These are phyloP conservation scores for Acephala macrosclerotiorum DNA, from an alignment of 2,329 filamentous ascomycete genomes.

Conservation along the genomic window DNA sequence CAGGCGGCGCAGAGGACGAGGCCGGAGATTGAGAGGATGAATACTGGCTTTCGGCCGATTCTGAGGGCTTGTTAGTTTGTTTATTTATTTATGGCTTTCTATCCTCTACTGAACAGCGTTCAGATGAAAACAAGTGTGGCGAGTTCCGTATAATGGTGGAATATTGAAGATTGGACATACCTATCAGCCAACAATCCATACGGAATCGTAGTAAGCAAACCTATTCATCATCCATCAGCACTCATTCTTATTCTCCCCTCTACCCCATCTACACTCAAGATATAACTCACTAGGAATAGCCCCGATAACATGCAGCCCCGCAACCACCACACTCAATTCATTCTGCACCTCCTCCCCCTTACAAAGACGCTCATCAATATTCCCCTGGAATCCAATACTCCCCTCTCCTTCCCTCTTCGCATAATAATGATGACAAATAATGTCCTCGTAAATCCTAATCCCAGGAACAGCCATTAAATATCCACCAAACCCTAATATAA, in stretches of 20 bases:
- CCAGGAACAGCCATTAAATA: conserved; percentile 45
- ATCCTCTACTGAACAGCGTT: neutral
- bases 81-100: neutral
- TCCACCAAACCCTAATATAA: conserved; percentile 42
- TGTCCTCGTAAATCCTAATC: conserved; percentile 49
- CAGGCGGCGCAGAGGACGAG: conserved; percentile 41
- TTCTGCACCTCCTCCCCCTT: conserved; percentile 48
- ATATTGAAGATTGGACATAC: conserved; percentile 30
- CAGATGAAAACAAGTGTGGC: neutral
- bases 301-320: conserved; percentile 41
- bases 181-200: conserved; percentile 50
- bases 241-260: neutral
- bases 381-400: conserved; percentile 33
- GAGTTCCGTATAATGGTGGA: neutral
- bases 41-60: conserved; percentile 48
- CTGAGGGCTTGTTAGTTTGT: conserved; percentile 26
- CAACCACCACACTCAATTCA: conserved; percentile 46
- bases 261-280: no score
- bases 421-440: conserved; percentile 50
- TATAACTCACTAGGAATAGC: conserved; percentile 42
- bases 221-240: conserved; percentile 25
- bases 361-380: conserved; percentile 48
- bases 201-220: conserved; percentile 46
- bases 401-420: conserved; percentile 33
- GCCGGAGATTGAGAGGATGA: conserved; percentile 44